Percentiles rank a stretch among this genome's conserved stretches.
Evolutionary conservation across 1,284 basidiomycete species (phyloP).

Genomic region (Mycena citricolor): DNA sequence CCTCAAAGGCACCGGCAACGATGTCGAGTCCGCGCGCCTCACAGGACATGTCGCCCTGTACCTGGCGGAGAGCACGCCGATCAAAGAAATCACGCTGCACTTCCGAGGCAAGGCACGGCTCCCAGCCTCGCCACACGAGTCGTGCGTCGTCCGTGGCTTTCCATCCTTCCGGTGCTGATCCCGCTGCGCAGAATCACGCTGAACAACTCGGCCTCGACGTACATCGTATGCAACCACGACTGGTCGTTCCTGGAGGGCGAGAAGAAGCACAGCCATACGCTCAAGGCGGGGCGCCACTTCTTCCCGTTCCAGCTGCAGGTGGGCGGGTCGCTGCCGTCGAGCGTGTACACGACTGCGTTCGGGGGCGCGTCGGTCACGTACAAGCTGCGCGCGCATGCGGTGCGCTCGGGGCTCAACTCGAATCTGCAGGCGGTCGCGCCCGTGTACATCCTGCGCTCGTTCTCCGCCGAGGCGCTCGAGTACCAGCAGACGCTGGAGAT

Average conservation of each 20-base stretch:
- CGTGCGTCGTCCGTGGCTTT: conserved; percentile 48
- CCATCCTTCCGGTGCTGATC: conserved; percentile 24
- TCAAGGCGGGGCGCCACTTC: conserved; percentile 84
- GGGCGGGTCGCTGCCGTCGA: conserved; percentile 81
- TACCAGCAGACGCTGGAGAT: conserved; percentile 94
- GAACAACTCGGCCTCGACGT: conserved; percentile 53
- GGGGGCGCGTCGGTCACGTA: conserved; percentile 75
- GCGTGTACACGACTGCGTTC: conserved; percentile 56
- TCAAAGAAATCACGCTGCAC: conserved; percentile 84
- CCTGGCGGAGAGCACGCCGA: conserved; percentile 77
- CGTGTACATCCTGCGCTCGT: conserved; percentile 72
- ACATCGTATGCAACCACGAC: conserved; percentile 76
- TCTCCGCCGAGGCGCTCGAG: conserved; percentile 82
- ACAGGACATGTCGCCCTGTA: conserved; percentile 78
- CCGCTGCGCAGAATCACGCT: conserved; percentile 38
- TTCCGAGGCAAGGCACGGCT: conserved; percentile 83
- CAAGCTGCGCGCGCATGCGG: conserved; percentile 82
- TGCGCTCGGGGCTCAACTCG: conserved; percentile 71
- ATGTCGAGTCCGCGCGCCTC: conserved; percentile 77
- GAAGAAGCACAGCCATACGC: conserved; percentile 76
- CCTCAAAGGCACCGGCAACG: conserved; percentile 78
- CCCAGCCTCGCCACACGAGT: conserved; percentile 59
- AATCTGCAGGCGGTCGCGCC: conserved; percentile 68
- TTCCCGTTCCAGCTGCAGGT: conserved; percentile 88
- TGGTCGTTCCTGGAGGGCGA: conserved; percentile 88